These are phyloP conservation scores for Acer campestre DNA, from an alignment of 345 rosid species.

Conservation along the genomic window DNA sequence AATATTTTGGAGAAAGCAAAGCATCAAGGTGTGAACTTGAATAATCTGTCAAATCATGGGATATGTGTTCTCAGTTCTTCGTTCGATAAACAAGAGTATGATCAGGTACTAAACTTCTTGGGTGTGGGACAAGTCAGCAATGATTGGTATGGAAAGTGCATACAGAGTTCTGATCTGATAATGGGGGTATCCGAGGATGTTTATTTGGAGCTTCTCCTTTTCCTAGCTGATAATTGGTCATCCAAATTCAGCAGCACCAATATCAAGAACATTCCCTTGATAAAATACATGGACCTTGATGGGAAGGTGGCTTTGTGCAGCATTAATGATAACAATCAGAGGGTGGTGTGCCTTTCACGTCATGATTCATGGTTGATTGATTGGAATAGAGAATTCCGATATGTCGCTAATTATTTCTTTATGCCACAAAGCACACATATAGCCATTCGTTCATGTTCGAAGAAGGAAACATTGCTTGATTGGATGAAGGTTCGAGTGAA, in stretches of 20 bases:
- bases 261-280: conserved; percentile 45
- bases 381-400: conserved; percentile 55
- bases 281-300: conserved; percentile 45
- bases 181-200: conserved; percentile 46
- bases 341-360: conserved; percentile 27
- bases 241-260: conserved; percentile 33
- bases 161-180: conserved; percentile 54
- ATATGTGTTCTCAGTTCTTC: conserved; percentile 44
- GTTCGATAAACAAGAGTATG: conserved; percentile 41
- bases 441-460: conserved; percentile 31
- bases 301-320: conserved; percentile 43
- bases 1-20: conserved; percentile 52
- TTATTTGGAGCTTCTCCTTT: conserved; percentile 52
- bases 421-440: conserved; percentile 42
- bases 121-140: conserved; percentile 41
- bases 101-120: conserved; percentile 50
- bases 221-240: conserved; percentile 58
- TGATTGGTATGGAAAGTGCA: conserved; percentile 66
- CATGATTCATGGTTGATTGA: conserved; percentile 48
- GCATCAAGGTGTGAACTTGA: conserved; percentile 47
- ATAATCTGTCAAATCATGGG: conserved; percentile 66
- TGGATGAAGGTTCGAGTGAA: conserved; percentile 45
- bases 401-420: conserved; percentile 38
- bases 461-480: conserved; percentile 20
- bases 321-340: conserved; percentile 9